phyloP scores from a whole-genome alignment of 345 rosid species.

The Citrus sp. region DNA sequence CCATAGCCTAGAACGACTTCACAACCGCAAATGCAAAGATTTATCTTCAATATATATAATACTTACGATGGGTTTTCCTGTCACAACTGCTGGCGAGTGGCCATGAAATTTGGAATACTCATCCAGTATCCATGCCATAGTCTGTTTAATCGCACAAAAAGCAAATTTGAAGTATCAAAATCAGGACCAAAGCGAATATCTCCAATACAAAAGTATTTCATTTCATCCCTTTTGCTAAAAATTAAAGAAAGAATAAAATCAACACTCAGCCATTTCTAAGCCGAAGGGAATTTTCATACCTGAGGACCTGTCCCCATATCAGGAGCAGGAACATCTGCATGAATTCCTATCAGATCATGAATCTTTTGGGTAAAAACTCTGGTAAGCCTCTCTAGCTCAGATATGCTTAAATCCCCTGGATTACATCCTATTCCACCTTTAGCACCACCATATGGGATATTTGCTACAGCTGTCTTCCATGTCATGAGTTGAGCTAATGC shows the following conservation, averaged over 20 bases:
- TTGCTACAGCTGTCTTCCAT: constrained; percentile 98
- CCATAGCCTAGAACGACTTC: not conserved
- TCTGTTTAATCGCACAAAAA: constrained; percentile 40
- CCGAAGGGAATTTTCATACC: constrained; percentile 33
- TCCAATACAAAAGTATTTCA: not conserved
- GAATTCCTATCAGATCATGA: constrained; percentile 85
- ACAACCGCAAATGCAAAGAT: not conserved
- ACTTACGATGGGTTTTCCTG: constrained; percentile 89
- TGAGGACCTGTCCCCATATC: constrained; percentile 99
- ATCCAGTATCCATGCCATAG: constrained; percentile 99
- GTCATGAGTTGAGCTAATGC: constrained; percentile 97
- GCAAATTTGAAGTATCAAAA: not conserved
- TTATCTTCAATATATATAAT: not conserved
- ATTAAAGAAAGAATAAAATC: not conserved
- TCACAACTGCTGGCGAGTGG: constrained; percentile 88
- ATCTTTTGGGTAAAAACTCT: constrained; percentile 96
- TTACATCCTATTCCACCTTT: constrained; percentile 96
- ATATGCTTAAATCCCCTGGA: constrained; percentile 60
- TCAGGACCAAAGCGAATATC: not conserved
- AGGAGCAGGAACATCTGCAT: constrained; percentile 96
- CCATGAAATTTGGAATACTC: constrained; percentile 97
- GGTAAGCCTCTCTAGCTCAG: constrained; percentile 86
- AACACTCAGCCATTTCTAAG: not conserved
- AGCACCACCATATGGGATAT: constrained; percentile 95
- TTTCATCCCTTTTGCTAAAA: not conserved